Evolutionary conservation across 73 alveolate genomes (phyloP), one percentile per base, ranked within the genome.

Genomic region (Paramecium tetraurelia): DNA sequence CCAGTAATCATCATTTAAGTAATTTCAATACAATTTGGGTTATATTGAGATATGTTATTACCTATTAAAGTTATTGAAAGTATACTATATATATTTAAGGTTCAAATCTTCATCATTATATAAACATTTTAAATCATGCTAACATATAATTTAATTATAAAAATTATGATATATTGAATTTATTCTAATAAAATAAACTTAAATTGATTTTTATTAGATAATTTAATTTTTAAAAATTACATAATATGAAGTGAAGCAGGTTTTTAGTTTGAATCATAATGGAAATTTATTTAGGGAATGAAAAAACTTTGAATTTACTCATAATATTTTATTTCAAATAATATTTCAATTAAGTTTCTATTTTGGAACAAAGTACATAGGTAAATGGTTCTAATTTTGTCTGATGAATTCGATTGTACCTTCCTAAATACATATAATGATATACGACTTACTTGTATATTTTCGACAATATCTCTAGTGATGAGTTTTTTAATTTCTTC

Each of bases 341-440:
- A 72, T 35, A 80, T 43, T 10, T 80, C 75, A 44, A 46, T 80
- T 83, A 27, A 63, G 18, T 46, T 46, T 89, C 53, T 46, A 43
- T 16, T 63, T 77, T 70, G 99, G 98, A 10, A 97, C 95, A 86
- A 92, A 96, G 92, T 97, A 96, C 98, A 97, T 96, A 18, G 98
- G 99, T 85, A 97, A 86, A 70, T 97, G 98, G 83, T 97, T 97
- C 96, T 93, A 76, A 93, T 97, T 95, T 94, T 89, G 96, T 89
- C 95, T 96, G 43, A 97, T 93, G 92, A 96, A 97, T 90, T 94
- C 98, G 22, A 97, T 86, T 4, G 98, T 97, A 92, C 97, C 97
- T 80, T 97, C 97, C 96, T 96, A 95, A 69, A 94, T 2, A 35
- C n/a, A n/a, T n/a, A 36, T 36, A 4, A 14, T 14, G 95, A 95